A percentile compares a stretch with the other conserved stretches of the same genome.
Conservation (phyloP, 345 rosid species). For the Eucalyptus pauciflora region DNA sequence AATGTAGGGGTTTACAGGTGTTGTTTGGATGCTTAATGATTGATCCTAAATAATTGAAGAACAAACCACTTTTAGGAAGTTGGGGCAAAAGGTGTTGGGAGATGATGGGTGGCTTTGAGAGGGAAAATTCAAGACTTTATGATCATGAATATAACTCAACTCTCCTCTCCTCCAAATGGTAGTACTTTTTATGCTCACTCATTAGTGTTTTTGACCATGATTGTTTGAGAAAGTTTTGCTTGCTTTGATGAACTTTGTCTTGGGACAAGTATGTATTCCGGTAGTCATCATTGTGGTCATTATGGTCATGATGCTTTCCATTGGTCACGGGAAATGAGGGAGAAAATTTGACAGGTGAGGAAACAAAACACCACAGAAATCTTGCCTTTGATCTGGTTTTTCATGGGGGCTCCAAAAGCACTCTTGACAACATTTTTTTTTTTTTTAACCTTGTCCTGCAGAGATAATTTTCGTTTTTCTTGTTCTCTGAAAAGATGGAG, state of each 20-base stretch:
- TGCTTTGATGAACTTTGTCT: not conserved
- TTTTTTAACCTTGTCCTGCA: not conserved
- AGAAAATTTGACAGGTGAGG: not conserved
- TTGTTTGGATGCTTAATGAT: not conserved
- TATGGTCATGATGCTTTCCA: not conserved
- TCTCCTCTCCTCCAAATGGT: not conserved
- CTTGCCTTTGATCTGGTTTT: not conserved
- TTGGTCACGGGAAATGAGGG: not conserved
- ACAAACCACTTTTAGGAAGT: constrained; percentile 2
- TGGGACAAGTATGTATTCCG: not conserved
- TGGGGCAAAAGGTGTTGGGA: not conserved
- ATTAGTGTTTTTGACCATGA: not conserved
- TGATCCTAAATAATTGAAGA: not conserved
- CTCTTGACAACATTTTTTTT: not conserved
- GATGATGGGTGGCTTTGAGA: not conserved
- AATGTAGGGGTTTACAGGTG: not conserved
- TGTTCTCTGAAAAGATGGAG: not conserved
- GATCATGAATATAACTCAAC: not conserved
- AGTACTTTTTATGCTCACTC: not conserved
- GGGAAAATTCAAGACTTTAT: not conserved
- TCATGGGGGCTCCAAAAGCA: not conserved
- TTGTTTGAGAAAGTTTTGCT: not conserved
- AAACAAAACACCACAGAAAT: not conserved
- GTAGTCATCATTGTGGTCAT: not conserved
- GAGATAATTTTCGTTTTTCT: not conserved